Evolutionary conservation across 768 basidiomycete genomes (phyloP), one percentile per base, ranked within the genome.

Genomic region (Trametes cinnabarina): DNA sequence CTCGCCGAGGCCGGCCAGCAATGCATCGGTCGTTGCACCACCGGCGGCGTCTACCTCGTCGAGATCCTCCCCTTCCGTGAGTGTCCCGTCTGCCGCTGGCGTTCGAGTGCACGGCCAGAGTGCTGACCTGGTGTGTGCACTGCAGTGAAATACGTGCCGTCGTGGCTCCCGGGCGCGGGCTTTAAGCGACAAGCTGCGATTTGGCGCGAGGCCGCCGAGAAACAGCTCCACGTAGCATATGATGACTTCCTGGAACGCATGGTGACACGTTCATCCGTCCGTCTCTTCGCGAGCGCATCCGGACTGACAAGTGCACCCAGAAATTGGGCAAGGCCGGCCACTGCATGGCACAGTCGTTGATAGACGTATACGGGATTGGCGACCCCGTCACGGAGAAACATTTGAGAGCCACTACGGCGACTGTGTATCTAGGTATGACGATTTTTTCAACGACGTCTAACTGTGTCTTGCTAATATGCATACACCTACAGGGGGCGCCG

Each of bases 111-210:
- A 12, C 30, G 6, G 30, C 7, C 12, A 15, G 25, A 0, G 20
- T 17, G 22, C 43, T 23, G 43, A 28, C 15, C 25, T n/a, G n/a
- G n/a, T n/a, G 23, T 26, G 23, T 25, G 3, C 19, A 7, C 9
- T 6, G 12, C 58, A 66, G 67, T 68, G 23, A 63, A 64, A 26
- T 48, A 69, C 34, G 19, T 71, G 4, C 71, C 71, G 0, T 22
- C 46, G 15, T 72, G 71, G 71, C 57, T 72, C 42, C 71, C 71
- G 0, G 68, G 68, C 15, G 64, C 66, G 0, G 46, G 43, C 0
- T 71, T 70, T 59, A 61, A 65, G 41, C 52, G 62, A n/a, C 34
- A 60, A 28, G 66, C 65, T 4, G 43, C 26, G 8, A 46, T 39
- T 7, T 68, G 64, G 65, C 51, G 42, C 8, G 47, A 61, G 23